A percentile compares a stretch with the other conserved stretches of the same genome.
Evolutionary conservation across 2,329 filamentous ascomycete species (phyloP).

Genomic region (Cladophialophora carrionii): DNA sequence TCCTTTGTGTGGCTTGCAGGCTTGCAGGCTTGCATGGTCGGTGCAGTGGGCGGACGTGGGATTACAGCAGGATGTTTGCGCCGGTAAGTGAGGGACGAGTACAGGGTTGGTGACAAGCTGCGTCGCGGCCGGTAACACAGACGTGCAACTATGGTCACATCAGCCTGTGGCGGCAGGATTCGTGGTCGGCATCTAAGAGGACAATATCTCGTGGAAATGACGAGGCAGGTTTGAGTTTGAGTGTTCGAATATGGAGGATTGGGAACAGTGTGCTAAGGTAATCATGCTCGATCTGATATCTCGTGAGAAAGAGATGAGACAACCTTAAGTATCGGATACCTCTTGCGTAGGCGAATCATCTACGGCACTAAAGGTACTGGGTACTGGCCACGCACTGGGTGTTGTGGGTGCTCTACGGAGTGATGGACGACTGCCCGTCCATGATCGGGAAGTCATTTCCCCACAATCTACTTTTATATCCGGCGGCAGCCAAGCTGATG

Average conservation of each 20-base stretch:
- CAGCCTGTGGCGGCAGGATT: neutral
- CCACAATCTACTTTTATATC: constrained; percentile 6
- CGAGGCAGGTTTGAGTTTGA: neutral
- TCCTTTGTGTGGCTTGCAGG: constrained; percentile 3
- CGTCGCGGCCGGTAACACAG: neutral
- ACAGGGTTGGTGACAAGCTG: neutral
- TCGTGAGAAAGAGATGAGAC: constrained; percentile 7
- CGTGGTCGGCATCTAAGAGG: neutral
- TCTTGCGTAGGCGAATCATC: constrained; percentile 15
- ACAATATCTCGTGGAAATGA: neutral
- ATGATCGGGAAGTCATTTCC: neutral
- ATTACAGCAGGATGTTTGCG: constrained; percentile 6
- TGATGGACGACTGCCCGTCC: neutral
- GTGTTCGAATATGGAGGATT: neutral
- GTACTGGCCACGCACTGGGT: neutral
- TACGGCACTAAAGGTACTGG: constrained; percentile 12
- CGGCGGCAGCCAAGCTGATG: neutral
- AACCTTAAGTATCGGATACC: constrained; percentile 12
- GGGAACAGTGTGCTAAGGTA: constrained; percentile 8
- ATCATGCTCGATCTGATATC: constrained; percentile 15
- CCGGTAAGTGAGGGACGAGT: constrained; percentile 12
- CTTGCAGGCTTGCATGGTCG: constrained; percentile 10
- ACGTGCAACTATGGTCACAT: neutral
- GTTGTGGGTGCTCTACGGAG: too few relatives aligned
- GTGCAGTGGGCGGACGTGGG: constrained; percentile 14